phyloP scores from a whole-genome alignment of 345 rosid genomes.

The Lepidium didymum region DNA sequence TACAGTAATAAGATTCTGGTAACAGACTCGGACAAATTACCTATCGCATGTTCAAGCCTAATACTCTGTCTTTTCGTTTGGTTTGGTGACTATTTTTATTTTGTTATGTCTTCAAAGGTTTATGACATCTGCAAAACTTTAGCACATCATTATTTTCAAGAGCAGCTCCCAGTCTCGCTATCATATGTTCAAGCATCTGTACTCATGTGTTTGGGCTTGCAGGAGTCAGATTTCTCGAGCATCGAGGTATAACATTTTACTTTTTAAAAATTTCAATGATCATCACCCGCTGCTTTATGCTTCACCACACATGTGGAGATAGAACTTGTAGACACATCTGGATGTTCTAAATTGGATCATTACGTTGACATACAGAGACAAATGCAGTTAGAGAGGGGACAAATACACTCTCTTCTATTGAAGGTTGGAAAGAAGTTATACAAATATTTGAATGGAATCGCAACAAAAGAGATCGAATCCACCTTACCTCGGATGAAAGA shows the following conservation, averaged over 20 bases:
- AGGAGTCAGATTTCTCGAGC: constrained; percentile 50
- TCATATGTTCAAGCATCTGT: constrained; percentile 80
- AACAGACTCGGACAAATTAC: neutral
- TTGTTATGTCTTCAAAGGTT: constrained; percentile 42
- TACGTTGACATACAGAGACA: constrained; percentile 55
- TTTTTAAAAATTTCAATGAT: neutral
- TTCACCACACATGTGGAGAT: neutral
- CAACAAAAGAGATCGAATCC: constrained; percentile 53
- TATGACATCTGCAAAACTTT: constrained; percentile 56
- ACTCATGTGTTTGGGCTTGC: constrained; percentile 81
- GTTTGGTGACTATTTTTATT: neutral
- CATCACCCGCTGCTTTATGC: neutral
- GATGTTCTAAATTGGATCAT: neutral
- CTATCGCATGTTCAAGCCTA: neutral
- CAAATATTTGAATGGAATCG: constrained; percentile 53
- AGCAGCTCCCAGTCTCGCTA: constrained; percentile 70
- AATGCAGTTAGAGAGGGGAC: constrained; percentile 68
- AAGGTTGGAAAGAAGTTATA: constrained; percentile 75
- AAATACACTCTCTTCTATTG: constrained; percentile 54
- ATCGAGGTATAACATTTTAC: constrained; percentile 51
- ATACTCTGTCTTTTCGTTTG: neutral
- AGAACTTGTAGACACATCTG: constrained; percentile 7
- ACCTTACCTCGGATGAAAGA: constrained; percentile 70
- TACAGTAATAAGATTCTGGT: neutral
- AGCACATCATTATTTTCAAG: constrained; percentile 68